Evolutionary conservation across 371 early-diverging fungal genomes (phyloP).

Genomic region (Thermomucor indicae-seudaticae): DNA sequence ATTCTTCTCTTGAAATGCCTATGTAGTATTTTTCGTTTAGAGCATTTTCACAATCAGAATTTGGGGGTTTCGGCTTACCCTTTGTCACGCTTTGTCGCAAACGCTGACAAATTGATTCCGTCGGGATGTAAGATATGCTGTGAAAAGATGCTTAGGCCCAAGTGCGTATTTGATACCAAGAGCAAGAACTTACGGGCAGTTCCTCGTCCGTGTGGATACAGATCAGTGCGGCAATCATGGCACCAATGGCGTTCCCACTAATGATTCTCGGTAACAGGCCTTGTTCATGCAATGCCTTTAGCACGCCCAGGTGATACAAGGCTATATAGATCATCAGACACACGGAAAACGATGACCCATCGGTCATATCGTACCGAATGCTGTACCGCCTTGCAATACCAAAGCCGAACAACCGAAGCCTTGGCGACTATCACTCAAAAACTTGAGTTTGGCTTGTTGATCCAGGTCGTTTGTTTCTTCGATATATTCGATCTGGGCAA

Average conservation of each 20-base stretch:
- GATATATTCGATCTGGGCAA: slow-evolving; percentile 55
- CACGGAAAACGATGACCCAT: neutral
- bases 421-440: slow-evolving; percentile 64
- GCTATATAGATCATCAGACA: slow-evolving; percentile 23
- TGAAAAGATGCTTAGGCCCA: neutral
- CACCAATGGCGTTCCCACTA: slow-evolving; percentile 69
- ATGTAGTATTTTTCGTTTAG: neutral
- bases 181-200: slow-evolving; percentile 46
- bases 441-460: slow-evolving; percentile 58
- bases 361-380: slow-evolving; percentile 43
- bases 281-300: slow-evolving; percentile 65
- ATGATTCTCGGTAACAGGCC: slow-evolving; percentile 68
- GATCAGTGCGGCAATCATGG: slow-evolving; percentile 68
- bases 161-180: neutral
- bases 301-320: slow-evolving; percentile 70
- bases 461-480: slow-evolving; percentile 44
- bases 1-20: slow-evolving; percentile 57
- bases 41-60: neutral
- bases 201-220: slow-evolving; percentile 71
- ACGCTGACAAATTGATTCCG: slow-evolving; percentile 63
- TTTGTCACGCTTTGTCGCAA: slow-evolving; percentile 45
- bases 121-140: slow-evolving; percentile 52
- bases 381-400: slow-evolving; percentile 67
- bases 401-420: slow-evolving; percentile 70
- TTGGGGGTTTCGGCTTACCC: slow-evolving; percentile 4